Base-by-base conservation (phyloP, 2,329 filamentous ascomycete species). In the Fusarium lateritium region DNA sequence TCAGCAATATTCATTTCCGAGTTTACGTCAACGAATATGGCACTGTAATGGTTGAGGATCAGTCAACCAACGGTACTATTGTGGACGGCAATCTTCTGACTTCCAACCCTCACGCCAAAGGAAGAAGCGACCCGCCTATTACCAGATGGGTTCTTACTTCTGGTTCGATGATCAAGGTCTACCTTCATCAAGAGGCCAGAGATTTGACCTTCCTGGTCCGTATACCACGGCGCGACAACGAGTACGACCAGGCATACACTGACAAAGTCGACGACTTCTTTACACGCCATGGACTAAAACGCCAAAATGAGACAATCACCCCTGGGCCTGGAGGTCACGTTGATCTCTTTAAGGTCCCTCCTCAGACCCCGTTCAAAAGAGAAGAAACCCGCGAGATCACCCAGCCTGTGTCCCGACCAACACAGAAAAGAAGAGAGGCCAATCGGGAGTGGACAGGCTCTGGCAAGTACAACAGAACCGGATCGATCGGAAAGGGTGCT, bases 1-100 rank as follows among this genome's bases (percentile, higher is more conserved):
- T 99, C 62, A 98, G 95, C 83, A 98, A 98, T 76, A 86, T 92
- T n/a, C 96, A 99, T 78, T 99, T 98, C 78, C 91, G 94, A 54
- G 97, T 99, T 65, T 97, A 92, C 76, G 85, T 97, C 73, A 99
- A 97, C 73, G 84, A 89, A n/a, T 89, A 93, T 67, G 93, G 92
- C 28, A 90, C 92, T 58, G 86, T 98, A 69, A 97, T 99, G 94
- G 83, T 98, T 14, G 91, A 97, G 78, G 96, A 99, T 76, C 88
- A 90, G 76, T 98, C 96, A 1, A 98, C 94, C n/a, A 99, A 98
- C 75, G 96, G 96, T 28, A 98, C 96, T 6, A 84, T 93, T 62
- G 93, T 98, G 58, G 94, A 98, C 79, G 85, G 88, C 24, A 83
- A 84, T 19, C 82, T 93, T 36, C 84, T 99, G 71, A 83, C 80